A percentile compares a stretch with the other conserved stretches of the same genome.
phyloP scores from a whole-genome alignment of 78 protist species.

The Dictyostelium discoideum region dicty_2.7 NC_007089.4:5204001-5204500 shows the following conservation, averaged over 20 bases:
- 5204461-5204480: not conserved
- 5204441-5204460: not conserved
- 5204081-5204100: slow-evolving; percentile 84
- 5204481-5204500: too few species aligned
- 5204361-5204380: too few species aligned
- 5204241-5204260: slow-evolving; percentile 93
- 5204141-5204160: slow-evolving; percentile 98
- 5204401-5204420: not conserved
- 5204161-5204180: slow-evolving; percentile 98
- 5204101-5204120: slow-evolving; percentile 82
- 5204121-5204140: slow-evolving; percentile 74
- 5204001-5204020: slow-evolving; percentile 89
- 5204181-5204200: slow-evolving; percentile 99
- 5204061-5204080: not conserved
- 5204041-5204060: slow-evolving; percentile 82
- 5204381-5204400: not conserved
- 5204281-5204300: slow-evolving; percentile 98
- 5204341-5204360: slow-evolving; percentile 53
- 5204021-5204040: slow-evolving; percentile 67
- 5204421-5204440: not conserved
- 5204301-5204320: slow-evolving; percentile 99
- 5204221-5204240: slow-evolving; percentile 98
- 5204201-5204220: slow-evolving; percentile 96
- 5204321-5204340: slow-evolving; percentile 98
- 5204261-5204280: slow-evolving; percentile 95